These are phyloP conservation scores for Corymbia maculata DNA, from an alignment of 345 rosid genomes.

Conservation along the genomic window DNA sequence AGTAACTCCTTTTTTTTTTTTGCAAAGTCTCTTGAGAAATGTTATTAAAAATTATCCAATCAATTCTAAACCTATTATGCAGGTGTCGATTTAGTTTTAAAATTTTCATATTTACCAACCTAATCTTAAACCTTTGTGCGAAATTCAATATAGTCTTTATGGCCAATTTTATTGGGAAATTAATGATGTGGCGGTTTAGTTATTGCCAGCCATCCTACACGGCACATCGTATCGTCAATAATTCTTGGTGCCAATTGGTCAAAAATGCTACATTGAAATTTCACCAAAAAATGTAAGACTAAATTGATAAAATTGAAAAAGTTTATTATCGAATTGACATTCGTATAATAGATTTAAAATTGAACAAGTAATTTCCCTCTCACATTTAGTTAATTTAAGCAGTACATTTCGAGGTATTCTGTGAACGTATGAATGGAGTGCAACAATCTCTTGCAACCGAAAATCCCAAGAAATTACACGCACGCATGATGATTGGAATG, in stretches of 20 bases:
- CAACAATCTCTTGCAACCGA: neutral
- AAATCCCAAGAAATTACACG: neutral
- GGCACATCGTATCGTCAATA: neutral
- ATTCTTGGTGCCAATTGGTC: neutral
- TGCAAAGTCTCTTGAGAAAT: neutral
- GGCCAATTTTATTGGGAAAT: accelerated
- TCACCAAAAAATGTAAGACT: accelerated
- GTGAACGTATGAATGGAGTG: neutral
- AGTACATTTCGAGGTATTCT: neutral
- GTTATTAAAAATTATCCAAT: neutral
- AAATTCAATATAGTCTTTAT: accelerated
- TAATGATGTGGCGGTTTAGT: accelerated
- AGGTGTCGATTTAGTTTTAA: neutral
- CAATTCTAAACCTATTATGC: too few species aligned
- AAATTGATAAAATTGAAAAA: too few species aligned
- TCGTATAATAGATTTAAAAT: too few species aligned
- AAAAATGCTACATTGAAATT: too few species aligned
- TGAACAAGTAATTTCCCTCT: accelerated
- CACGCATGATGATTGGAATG: neutral
- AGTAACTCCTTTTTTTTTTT: neutral
- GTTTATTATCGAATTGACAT: too few species aligned
- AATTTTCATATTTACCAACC: too few species aligned
- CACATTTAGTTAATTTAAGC: too few species aligned
- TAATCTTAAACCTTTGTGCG: too few species aligned
- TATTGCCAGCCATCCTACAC: accelerated